Conservation (phyloP, 768 basidiomycete genomes). For the Pleurotus giganteus region DNA sequence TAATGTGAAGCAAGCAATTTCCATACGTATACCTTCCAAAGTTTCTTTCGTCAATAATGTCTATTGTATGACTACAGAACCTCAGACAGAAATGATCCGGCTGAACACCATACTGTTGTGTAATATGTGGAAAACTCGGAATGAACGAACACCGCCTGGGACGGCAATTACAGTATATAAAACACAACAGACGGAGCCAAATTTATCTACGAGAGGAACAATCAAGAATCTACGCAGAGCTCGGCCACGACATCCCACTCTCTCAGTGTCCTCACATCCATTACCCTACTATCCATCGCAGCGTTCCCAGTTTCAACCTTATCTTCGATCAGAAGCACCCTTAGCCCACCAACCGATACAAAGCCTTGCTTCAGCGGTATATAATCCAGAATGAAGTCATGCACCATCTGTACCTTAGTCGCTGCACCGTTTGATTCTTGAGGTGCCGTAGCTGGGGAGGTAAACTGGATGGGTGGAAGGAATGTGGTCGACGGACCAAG, state of each 20-base stretch:
- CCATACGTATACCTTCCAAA: background rate
- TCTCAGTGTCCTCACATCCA: constrained; percentile 46
- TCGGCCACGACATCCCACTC: constrained; percentile 75
- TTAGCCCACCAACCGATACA: constrained; percentile 62
- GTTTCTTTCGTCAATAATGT: no score
- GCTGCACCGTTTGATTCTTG: constrained; percentile 17
- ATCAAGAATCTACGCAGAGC: constrained; percentile 49
- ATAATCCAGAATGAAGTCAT: constrained; percentile 65
- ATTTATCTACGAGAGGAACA: no score
- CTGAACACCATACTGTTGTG: no score
- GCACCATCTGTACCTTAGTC: constrained; percentile 35
- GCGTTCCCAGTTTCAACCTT: constrained; percentile 26
- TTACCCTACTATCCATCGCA: constrained; percentile 20
- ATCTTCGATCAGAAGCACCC: constrained; percentile 66
- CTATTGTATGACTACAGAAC: no score
- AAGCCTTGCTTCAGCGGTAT: constrained; percentile 61
- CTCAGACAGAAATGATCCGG: no score
- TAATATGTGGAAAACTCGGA: no score
- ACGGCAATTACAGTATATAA: no score
- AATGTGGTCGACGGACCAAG: constrained; percentile 51
- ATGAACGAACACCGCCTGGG: no score
- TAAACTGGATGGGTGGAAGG: constrained; percentile 42
- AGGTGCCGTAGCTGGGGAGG: constrained; percentile 9
- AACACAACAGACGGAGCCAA: no score
- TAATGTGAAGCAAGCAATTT: constrained; percentile 21